These are phyloP conservation scores for Polysphondylium violaceum DNA, from an alignment of 78 protist genomes.

Conservation along the genomic window DNA sequence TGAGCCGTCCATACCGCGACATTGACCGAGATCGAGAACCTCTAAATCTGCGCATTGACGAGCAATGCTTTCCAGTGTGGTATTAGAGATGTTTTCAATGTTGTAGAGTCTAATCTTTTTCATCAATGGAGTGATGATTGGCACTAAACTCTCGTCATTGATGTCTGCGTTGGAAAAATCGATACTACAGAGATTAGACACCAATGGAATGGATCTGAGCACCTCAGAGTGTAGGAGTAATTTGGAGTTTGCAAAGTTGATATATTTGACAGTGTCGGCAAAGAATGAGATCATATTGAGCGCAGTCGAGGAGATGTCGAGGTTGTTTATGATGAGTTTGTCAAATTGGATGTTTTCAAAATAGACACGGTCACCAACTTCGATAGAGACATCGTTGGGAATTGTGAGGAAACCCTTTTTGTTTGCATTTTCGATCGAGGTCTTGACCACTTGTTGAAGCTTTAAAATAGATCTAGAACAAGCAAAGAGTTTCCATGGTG, in stretches of 20 bases:
- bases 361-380: background rate
- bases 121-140: background rate
- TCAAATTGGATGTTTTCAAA: background rate
- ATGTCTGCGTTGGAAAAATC: conserved; percentile 8
- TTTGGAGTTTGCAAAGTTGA: background rate
- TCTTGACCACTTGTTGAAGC: conserved; percentile 3
- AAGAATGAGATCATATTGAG: no score
- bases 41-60: background rate
- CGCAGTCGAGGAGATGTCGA: no score
- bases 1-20: background rate
- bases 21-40: conserved; percentile 30
- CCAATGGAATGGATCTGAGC: no score
- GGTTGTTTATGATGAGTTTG: background rate
- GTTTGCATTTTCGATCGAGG: background rate
- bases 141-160: background rate
- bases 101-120: conserved; percentile 10
- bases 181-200: conserved; percentile 7
- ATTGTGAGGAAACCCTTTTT: background rate
- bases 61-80: background rate
- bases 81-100: conserved; percentile 1
- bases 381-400: background rate
- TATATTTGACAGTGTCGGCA: no score
- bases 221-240: no score
- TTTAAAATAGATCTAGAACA: background rate
- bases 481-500: conserved; percentile 4